phyloP scores from a whole-genome alignment of 805 yeast species.

The Candida methanosorbosa region DNA sequence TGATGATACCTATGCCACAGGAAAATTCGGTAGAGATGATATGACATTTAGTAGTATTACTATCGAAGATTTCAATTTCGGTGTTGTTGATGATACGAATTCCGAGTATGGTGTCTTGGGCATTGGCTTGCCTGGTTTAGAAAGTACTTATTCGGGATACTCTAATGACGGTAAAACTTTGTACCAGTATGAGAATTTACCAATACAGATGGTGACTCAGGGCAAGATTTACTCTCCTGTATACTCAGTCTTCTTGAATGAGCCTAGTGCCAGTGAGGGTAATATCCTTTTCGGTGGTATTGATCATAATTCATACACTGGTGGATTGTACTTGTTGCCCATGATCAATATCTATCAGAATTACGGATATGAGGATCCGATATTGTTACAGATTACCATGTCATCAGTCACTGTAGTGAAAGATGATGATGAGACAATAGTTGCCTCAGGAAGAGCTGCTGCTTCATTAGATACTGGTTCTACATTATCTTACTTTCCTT shows the following conservation, averaged over 20 bases:
- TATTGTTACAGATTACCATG: constrained; percentile 41
- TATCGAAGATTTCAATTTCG: constrained; percentile 52
- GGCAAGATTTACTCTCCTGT: constrained; percentile 48
- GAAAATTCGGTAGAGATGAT: constrained; percentile 56
- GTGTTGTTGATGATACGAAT: constrained; percentile 59
- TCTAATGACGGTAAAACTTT: constrained; percentile 5
- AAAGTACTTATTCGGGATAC: constrained; percentile 41
- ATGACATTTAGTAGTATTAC: constrained; percentile 41
- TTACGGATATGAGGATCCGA: constrained; percentile 28
- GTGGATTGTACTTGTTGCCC: constrained; percentile 41
- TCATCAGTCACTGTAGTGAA: constrained; percentile 25
- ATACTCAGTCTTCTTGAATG: constrained; percentile 57
- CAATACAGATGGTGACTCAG: constrained; percentile 45
- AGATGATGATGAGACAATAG: constrained; percentile 6
- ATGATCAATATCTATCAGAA: constrained; percentile 33
- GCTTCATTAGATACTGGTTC: constrained; percentile 54
- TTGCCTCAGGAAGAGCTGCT: constrained; percentile 23
- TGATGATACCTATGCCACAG: constrained; percentile 39
- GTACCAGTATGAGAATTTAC: constrained; percentile 57
- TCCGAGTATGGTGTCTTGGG: constrained; percentile 68
- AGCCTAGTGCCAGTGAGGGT: constrained; percentile 33
- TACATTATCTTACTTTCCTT: constrained; percentile 40
- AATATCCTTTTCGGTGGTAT: constrained; percentile 66
- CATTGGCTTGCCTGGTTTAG: constrained; percentile 62
- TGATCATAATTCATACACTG: constrained; percentile 54